Base-by-base conservation (phyloP, 2,329 filamentous ascomycete species). In the Aureobasidium sp. region DNA sequence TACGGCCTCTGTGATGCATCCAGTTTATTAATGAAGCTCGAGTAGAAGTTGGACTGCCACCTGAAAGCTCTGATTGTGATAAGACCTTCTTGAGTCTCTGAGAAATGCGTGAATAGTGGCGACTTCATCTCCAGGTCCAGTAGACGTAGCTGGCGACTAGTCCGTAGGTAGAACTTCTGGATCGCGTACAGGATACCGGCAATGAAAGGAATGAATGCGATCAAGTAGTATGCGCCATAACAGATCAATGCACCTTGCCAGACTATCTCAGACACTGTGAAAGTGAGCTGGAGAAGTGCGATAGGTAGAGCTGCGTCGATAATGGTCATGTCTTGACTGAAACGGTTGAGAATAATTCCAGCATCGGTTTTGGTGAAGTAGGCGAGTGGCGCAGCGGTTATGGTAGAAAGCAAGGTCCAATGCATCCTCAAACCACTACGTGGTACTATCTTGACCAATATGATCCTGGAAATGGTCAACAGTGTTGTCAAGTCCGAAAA, bases 81-180 rank as follows among this genome's bases (percentile, higher is more conserved):
- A 0, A 83, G 64, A 0, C 81, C 81, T 6, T 73, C 69, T 0
- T 82, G 67, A 0, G 78, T 79, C 62, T 84, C 82, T 3, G 77
- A 69, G 65, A 84, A 83, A 37, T 82, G 77, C 0, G 79, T 76
- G 65, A 79, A 82, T 0, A 83, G 71, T 0, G 80, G 79, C 0
- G 76, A 74, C 63, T 79, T 79, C 36, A 75, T 71, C 67, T 84
- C 82, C 0, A 84, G 72, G 67, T 84, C 82, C 9, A 84, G 72
- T 15, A 82, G 74, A 39, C 82, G 77, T 2, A 82, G 67, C 63
- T 80, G 79, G 1, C 79, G 74, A 10, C 77, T 79, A 3, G 79
- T 81, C 9, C 72, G 73, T 3, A 81, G 74, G 65, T 81, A 81
- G 65, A 76, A 75, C 2, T 46, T 69, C 71, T 81, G 78, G 6